phyloP scores from a whole-genome alignment of 1,284 basidiomycete genomes.

The Neolentinus lepideus region DNA sequence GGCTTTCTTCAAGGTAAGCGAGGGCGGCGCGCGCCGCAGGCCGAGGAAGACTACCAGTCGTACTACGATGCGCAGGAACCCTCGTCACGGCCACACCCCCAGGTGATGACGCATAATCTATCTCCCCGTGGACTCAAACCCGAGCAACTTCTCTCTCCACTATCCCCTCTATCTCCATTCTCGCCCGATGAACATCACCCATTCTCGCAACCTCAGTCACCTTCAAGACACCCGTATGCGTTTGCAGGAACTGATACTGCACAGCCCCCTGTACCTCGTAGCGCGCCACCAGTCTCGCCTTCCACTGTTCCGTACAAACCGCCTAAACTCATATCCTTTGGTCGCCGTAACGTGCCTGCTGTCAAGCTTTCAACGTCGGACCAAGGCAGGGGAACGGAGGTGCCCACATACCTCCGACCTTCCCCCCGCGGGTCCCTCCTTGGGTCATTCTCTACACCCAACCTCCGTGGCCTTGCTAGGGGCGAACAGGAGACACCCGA shows the following conservation, averaged over 20 bases:
- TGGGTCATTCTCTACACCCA: slow-evolving; percentile 53
- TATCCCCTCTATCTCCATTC: slow-evolving; percentile 11
- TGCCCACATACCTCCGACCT: slow-evolving; percentile 18
- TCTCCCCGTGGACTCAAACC: slow-evolving; percentile 6
- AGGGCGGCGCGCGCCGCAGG: slow-evolving; percentile 5
- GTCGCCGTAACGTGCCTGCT: slow-evolving; percentile 14
- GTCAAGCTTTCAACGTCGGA: slow-evolving; percentile 13
- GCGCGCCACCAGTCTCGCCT: slow-evolving; percentile 18
- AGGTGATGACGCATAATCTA: slow-evolving; percentile 11
- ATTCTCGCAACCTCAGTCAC: slow-evolving; percentile 18
- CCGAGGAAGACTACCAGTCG: slow-evolving; percentile 32
- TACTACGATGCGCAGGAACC: slow-evolving; percentile 23
- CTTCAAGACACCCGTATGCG: slow-evolving; percentile 38
- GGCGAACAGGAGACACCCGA: slow-evolving; percentile 1
- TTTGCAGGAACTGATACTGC: slow-evolving; percentile 20
- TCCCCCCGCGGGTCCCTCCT: slow-evolving; percentile 20
- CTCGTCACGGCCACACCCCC: slow-evolving; percentile 1
- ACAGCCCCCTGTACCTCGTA: slow-evolving; percentile 8
- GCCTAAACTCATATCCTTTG: slow-evolving; percentile 8
- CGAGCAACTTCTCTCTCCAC: slow-evolving; percentile 3
- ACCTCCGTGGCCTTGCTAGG: slow-evolving; percentile 34
- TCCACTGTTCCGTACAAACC: slow-evolving; percentile 14
- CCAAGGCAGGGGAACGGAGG: slow-evolving; percentile 4
- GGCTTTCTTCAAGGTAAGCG: not conserved
- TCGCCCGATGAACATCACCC: slow-evolving; percentile 7